Percentiles rank a stretch among this genome's conserved stretches.
Evolutionary conservation across 768 basidiomycete genomes (phyloP).

Genomic region (Exidia glandulosa): DNA sequence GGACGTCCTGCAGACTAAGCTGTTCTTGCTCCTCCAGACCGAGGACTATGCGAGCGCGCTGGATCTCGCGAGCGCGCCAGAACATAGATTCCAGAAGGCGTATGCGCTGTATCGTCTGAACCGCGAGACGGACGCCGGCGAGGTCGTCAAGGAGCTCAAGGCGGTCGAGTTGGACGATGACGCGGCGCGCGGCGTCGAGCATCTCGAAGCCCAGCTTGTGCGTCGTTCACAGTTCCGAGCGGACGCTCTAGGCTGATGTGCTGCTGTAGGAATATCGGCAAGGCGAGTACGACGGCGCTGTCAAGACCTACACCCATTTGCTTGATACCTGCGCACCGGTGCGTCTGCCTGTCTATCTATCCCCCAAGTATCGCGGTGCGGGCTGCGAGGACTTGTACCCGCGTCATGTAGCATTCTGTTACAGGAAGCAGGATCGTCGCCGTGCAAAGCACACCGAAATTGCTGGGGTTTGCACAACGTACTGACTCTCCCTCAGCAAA

Average conservation of each 20-base stretch:
- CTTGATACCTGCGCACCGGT: slow-evolving; percentile 68
- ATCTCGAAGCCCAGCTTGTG: slow-evolving; percentile 85
- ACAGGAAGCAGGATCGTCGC: no score
- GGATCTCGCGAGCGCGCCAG: slow-evolving; percentile 34
- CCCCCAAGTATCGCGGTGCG: no score
- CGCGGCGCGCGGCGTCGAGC: slow-evolving; percentile 52
- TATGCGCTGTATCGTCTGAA: slow-evolving; percentile 84
- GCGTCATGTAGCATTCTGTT: no score
- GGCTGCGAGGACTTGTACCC: no score
- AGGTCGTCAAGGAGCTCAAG: slow-evolving; percentile 38
- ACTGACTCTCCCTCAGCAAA: no score
- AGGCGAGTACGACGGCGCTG: slow-evolving; percentile 60
- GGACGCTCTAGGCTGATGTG: slow-evolving; percentile 1
- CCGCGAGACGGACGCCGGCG: slow-evolving; percentile 54
- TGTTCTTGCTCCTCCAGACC: slow-evolving; percentile 80
- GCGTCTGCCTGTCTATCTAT: no score
- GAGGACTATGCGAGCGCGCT: slow-evolving; percentile 71
- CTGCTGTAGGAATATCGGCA: slow-evolving; percentile 65
- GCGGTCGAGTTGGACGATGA: slow-evolving; percentile 25
- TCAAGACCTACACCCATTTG: slow-evolving; percentile 70
- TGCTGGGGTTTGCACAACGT: no score
- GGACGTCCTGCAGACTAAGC: slow-evolving; percentile 72
- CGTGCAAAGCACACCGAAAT: no score
- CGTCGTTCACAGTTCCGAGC: slow-evolving; percentile 20
- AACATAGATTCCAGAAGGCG: slow-evolving; percentile 58